Evolutionary conservation across 1,139 yeast species (phyloP), one percentile per base, ranked within the genome.

Genomic region (Yamadazyma buinensis): DNA sequence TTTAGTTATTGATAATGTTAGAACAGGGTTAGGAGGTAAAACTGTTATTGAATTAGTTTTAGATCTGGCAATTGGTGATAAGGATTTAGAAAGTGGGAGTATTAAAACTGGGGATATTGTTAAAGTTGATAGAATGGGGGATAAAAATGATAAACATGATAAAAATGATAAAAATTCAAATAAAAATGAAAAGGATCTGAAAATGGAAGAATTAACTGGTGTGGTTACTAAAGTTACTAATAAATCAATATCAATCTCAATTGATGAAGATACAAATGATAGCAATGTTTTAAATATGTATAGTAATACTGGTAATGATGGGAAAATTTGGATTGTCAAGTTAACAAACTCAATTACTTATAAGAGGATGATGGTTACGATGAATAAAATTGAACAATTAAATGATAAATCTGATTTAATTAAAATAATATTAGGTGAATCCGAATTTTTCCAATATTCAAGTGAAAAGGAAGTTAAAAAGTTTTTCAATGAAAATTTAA

Each of bases 21-120:
- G 83, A 35, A 83, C 92, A 0, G 95, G 96, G 0, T 61, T 86
- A 15, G 95, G 90, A 5, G 96, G 96, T 4, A 77, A 84, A 49
- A 66, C 79, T 11, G 59, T 85, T 27, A 49, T 86, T 8, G 95
- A 87, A 40, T 57, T 90, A 30, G 73, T 61, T 11, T 64, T 76
- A 5, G 95, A 86, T 50, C 59, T 77, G 2, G 81, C 85, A 0
- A 58, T 69, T 32, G 60, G 59, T 3, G 59, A 50, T 12, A 57
- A 57, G 2, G 72, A 62, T n/a, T 58, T 82, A 4, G 70, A 69
- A 11, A 50, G 67, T 4, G 87, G 87, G 0, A 76, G 77, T 23
- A 67, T 88, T 23, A 71, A 80, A 42, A 75, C 77, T 1, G 97
- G 97, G 6, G 97, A 90, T 58, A 81, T 88, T 34, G 87, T 84